These are phyloP conservation scores for Microstegium vimineum DNA, from an alignment of 176 grass and related monocot species.

Conservation along the genomic window DNA sequence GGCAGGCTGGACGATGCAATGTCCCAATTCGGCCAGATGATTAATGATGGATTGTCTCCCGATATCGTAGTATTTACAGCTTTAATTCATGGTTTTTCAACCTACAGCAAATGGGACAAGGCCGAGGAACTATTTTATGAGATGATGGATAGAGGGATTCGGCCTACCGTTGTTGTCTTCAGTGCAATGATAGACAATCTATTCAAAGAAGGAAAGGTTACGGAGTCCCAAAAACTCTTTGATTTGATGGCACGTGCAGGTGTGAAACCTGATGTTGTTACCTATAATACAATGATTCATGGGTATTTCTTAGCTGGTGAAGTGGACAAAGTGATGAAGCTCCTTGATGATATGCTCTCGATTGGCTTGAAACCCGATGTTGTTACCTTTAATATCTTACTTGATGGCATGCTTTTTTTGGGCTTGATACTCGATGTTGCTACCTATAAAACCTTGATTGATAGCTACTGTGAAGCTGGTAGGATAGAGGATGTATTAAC, in stretches of 20 bases:
- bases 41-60: not conserved
- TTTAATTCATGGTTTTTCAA: not conserved
- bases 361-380: not conserved
- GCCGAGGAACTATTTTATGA: not conserved
- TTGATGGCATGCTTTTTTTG: not conserved
- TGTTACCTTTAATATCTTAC: not conserved
- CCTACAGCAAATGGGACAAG: not conserved
- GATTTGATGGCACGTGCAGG: not conserved
- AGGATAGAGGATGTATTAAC: too few relatives aligned
- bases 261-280: rapidly evolving
- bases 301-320: not conserved
- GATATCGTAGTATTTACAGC: not conserved
- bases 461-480: too few relatives aligned
- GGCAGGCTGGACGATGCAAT: not conserved
- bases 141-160: not conserved
- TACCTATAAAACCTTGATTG: not conserved
- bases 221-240: not conserved
- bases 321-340: not conserved
- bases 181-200: not conserved
- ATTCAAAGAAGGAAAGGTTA: not conserved
- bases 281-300: not conserved
- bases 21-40: not conserved
- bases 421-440: not conserved
- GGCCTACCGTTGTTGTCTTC: not conserved
- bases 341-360: not conserved